Percentiles rank a stretch among this genome's conserved stretches.
phyloP scores from a whole-genome alignment of 495 filamentous ascomycete species.

The Monascus purpureus region DNA sequence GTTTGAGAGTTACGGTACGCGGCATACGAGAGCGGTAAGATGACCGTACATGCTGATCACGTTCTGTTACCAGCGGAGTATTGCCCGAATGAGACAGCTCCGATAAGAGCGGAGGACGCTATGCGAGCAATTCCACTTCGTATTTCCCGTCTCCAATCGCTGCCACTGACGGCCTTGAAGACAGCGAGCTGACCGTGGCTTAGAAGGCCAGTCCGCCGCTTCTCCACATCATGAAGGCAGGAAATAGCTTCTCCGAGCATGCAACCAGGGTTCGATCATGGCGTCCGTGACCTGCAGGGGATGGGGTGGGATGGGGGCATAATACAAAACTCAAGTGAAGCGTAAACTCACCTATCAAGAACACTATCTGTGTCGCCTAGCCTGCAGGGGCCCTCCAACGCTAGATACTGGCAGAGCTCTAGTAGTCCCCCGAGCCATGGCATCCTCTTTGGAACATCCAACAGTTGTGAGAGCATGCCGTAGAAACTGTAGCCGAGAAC shows the following conservation, averaged over 20 bases:
- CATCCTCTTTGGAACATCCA: constrained; percentile 64
- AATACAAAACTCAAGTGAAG: no score
- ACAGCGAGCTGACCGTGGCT: no score
- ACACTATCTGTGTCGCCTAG: constrained; percentile 60
- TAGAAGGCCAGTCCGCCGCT: no score
- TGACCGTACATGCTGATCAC: constrained; percentile 16
- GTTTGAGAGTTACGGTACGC: constrained; percentile 8
- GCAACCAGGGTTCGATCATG: no score
- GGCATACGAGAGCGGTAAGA: constrained; percentile 13
- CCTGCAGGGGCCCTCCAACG: constrained; percentile 55
- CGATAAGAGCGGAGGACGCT: no score
- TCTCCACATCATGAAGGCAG: no score
- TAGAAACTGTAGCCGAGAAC: constrained; percentile 61
- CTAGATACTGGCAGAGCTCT: constrained; percentile 57
- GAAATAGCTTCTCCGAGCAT: no score
- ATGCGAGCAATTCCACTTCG: no score
- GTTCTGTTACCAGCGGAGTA: constrained; percentile 2
- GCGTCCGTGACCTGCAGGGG: no score
- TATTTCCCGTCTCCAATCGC: no score
- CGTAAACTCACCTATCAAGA: constrained; percentile 87
- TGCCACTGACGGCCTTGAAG: no score
- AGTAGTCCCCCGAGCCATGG: constrained; percentile 68
- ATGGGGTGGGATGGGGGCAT: no score
- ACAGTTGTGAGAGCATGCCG: constrained; percentile 51
- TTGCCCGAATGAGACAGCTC: constrained; percentile 3